These are phyloP conservation scores for Xylaria scruposa DNA, from an alignment of 495 filamentous ascomycete genomes.

Conservation along the genomic window DNA sequence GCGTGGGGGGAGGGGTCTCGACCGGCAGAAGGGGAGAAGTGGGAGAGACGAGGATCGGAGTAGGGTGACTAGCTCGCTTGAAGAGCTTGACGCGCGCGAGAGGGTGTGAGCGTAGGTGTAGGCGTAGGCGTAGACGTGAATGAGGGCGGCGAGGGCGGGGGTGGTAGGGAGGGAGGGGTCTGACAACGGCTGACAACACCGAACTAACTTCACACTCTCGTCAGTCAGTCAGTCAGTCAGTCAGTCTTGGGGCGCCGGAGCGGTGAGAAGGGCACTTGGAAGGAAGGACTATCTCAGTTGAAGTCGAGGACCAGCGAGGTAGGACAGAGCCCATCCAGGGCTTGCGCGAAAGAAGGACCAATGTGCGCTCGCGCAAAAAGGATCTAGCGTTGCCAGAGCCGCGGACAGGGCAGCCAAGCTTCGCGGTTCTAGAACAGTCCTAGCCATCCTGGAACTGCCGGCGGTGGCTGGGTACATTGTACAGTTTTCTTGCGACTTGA, in stretches of 20 bases:
- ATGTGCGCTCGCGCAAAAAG: background rate
- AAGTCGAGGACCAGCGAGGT: background rate
- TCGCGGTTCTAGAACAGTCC: conserved; percentile 2
- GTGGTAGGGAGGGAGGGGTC: background rate
- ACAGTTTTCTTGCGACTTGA: background rate
- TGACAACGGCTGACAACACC: background rate
- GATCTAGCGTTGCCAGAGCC: background rate
- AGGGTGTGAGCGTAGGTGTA: background rate
- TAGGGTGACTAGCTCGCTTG: background rate
- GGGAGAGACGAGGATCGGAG: background rate
- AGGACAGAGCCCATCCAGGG: background rate
- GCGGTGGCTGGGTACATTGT: background rate
- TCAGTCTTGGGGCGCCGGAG: background rate
- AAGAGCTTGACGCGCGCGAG: background rate
- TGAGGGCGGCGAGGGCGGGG: background rate
- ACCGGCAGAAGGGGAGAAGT: background rate
- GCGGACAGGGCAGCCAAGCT: background rate
- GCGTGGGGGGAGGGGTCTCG: background rate
- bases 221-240: background rate
- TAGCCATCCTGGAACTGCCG: background rate
- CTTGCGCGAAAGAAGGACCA: background rate
- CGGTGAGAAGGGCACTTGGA: background rate
- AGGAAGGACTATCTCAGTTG: background rate
- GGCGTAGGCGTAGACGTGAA: background rate
- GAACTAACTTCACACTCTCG: background rate